Evolutionary conservation across 805 yeast genomes (phyloP).

Genomic region (Pichia nakasei): DNA sequence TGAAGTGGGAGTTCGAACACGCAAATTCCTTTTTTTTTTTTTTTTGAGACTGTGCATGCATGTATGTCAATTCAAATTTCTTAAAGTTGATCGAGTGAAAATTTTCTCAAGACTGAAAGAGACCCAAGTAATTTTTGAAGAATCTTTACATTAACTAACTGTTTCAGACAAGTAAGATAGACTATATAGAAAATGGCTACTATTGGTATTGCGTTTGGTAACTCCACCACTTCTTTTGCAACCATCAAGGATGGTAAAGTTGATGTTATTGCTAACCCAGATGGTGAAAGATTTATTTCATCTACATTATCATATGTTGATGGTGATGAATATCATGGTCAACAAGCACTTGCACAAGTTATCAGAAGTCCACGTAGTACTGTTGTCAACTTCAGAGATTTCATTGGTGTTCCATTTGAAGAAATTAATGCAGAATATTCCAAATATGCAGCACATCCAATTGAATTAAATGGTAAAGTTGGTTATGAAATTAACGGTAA

Average conservation of each 20-base stretch:
- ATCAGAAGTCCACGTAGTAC: constrained; percentile 86
- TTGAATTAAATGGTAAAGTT: constrained; percentile 53
- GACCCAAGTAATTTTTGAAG: no score
- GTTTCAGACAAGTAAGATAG: background rate
- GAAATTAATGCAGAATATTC: constrained; percentile 61
- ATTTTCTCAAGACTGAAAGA: no score
- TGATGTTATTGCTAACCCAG: constrained; percentile 97
- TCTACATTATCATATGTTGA: constrained; percentile 88
- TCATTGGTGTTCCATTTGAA: constrained; percentile 65
- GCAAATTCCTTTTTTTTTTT: no score
- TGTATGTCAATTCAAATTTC: no score
- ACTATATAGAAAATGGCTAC: constrained; percentile 36
- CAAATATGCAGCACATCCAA: constrained; percentile 58
- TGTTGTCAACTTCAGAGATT: constrained; percentile 87
- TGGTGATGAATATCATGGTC: constrained; percentile 93
- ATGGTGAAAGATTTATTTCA: constrained; percentile 96
- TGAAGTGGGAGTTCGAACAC: no score
- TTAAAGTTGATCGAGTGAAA: no score
- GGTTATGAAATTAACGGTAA: constrained; percentile 58
- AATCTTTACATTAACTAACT: background rate
- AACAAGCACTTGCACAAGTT: constrained; percentile 88
- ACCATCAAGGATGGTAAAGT: constrained; percentile 85
- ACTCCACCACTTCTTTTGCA: constrained; percentile 91
- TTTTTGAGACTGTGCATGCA: no score
- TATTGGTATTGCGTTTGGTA: constrained; percentile 94